phyloP scores from a whole-genome alignment of 805 yeast species.

The Nakazawaea ernobii region DNA sequence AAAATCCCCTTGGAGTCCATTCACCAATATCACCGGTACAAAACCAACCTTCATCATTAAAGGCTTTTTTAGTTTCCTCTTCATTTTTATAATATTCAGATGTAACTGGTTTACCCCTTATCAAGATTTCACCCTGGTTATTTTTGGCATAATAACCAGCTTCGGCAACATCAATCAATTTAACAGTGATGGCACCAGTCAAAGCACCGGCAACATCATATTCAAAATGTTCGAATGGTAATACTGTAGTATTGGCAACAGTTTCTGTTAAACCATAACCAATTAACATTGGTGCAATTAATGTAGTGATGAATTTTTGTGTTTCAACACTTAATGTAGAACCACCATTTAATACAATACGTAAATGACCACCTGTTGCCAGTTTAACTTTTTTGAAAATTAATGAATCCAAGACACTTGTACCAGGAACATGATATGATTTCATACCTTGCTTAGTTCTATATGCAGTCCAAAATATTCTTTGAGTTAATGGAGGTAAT shows the following conservation, averaged over 20 bases:
- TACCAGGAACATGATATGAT: slow-evolving; percentile 69
- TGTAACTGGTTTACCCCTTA: slow-evolving; percentile 69
- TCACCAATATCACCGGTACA: slow-evolving; percentile 95
- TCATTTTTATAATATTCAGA: slow-evolving; percentile 78
- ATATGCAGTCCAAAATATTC: slow-evolving; percentile 84
- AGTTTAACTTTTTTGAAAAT: slow-evolving; percentile 84
- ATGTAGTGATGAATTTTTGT: slow-evolving; percentile 70
- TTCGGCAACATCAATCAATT: slow-evolving; percentile 85
- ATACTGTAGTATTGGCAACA: slow-evolving; percentile 77
- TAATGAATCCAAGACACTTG: slow-evolving; percentile 58
- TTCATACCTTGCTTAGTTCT: slow-evolving; percentile 63
- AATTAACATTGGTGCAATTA: slow-evolving; percentile 79
- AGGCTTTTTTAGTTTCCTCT: slow-evolving; percentile 71
- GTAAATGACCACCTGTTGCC: slow-evolving; percentile 91
- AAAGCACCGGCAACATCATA: slow-evolving; percentile 78
- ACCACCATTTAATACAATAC: slow-evolving; percentile 80
- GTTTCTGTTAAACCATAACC: slow-evolving; percentile 98
- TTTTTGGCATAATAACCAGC: slow-evolving; percentile 88
- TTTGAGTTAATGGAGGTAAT: slow-evolving; percentile 62
- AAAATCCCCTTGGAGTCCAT: slow-evolving; percentile 77
- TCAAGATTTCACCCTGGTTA: slow-evolving; percentile 87
- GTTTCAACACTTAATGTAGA: slow-evolving; percentile 81
- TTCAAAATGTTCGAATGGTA: slow-evolving; percentile 61
- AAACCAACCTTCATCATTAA: slow-evolving; percentile 84
- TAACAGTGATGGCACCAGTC: slow-evolving; percentile 77